Percentiles rank a stretch among this genome's conserved stretches.
phyloP scores from a whole-genome alignment of 2,329 filamentous ascomycete species.

The Blastomyces percursus region DNA sequence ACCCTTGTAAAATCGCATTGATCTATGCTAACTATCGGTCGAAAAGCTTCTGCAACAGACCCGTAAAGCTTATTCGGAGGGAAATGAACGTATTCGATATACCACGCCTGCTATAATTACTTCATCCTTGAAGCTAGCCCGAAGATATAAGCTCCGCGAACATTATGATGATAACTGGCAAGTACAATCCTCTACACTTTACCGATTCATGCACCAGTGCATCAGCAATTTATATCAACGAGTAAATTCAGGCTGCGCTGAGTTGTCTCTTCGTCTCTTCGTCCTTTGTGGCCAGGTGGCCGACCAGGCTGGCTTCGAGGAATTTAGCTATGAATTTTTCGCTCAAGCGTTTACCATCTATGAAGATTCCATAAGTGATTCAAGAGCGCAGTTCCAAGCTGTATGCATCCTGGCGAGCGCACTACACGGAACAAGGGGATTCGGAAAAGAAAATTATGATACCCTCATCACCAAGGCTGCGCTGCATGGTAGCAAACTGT shows the following conservation, averaged over 20 bases:
- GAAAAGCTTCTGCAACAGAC: constrained; percentile 67
- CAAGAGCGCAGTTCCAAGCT: constrained; percentile 92
- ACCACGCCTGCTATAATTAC: constrained; percentile 90
- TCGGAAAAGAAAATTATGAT: constrained; percentile 96
- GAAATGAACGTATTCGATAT: constrained; percentile 90
- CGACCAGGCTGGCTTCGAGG: constrained; percentile 82
- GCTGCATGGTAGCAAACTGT: constrained; percentile 86
- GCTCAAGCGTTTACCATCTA: constrained; percentile 97
- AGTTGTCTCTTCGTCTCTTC: constrained; percentile 81
- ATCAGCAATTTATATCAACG: constrained; percentile 80
- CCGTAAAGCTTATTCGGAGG: constrained; percentile 76
- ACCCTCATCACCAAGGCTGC: constrained; percentile 97
- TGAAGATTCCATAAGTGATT: constrained; percentile 91
- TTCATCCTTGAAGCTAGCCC: constrained; percentile 76
- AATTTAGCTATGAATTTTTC: constrained; percentile 96
- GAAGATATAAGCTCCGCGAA: constrained; percentile 79
- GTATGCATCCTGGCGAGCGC: constrained; percentile 89
- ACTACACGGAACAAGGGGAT: constrained; percentile 77
- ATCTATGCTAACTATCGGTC: constrained; percentile 12
- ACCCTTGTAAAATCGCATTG: background rate
- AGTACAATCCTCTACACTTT: constrained; percentile 65
- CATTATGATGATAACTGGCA: constrained; percentile 71
- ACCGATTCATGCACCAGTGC: constrained; percentile 89
- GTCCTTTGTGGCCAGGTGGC: constrained; percentile 86
- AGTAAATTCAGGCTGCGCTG: constrained; percentile 69